Base-by-base conservation (phyloP, 2,329 filamentous ascomycete species). In the Cladophialophora exuberans region DNA sequence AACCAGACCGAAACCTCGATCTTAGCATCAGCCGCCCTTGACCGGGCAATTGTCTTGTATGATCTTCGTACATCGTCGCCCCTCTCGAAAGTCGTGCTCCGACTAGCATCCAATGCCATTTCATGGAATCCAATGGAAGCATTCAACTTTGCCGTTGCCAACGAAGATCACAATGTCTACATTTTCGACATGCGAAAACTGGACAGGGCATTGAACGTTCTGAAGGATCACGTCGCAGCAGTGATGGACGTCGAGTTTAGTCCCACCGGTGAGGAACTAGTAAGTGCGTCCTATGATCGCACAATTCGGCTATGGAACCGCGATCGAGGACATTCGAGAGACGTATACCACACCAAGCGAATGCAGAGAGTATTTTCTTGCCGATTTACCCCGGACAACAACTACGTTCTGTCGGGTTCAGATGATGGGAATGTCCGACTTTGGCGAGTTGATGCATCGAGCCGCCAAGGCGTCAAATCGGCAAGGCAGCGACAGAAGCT, bases 191-290 rank as follows among this genome's bases (percentile, higher is more conserved):
- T 95, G 83, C 84, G 94, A 64, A 93, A 90, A 69, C 87, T 96
- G 71, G 85, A 89, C 64, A 86, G 90, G 59, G 90, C 93, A 0
- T 76, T 96, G 57, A 97, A 97, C 69, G 85, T 97, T 6, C 80
- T 96, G 50, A 94, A 93, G 72, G 90, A 93, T 65, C 90, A 96
- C 69, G 91, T 96, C 44, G 83, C 85, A 6, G 94, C 94, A 17
- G 92, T 97, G 20, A 97, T 97, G 90, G 92, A 96, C 70, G 87
- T 99, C 35, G 90, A 97, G 68, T 99, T 93, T 74, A 92, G 87
- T 44, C 93, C 94, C 0, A 97, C 94, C 0, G 94, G 94, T 56
- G 88, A 97, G 70, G 92, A 97, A 70, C 83, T 99, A 41, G 90
- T 97, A 17, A 90, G 87, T 11, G 94, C 90, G 4, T 91, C 88